phyloP scores from a whole-genome alignment of 2,329 filamentous ascomycete species.

The Pochonia chlamydosporia region DNA sequence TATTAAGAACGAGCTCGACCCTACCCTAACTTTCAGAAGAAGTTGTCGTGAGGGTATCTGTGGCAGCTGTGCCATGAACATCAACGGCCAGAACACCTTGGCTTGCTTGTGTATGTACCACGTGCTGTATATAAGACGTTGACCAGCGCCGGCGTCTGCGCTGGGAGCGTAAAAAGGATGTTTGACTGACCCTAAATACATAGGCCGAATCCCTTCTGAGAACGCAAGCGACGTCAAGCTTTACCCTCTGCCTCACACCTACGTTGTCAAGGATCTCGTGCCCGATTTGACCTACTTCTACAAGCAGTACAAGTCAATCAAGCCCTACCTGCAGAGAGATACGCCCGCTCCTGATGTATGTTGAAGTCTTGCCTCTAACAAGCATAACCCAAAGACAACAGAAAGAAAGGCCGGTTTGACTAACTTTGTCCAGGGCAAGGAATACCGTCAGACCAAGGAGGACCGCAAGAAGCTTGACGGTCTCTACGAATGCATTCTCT shows the following conservation, averaged over 20 bases:
- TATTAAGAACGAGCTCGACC: slow-evolving; percentile 99
- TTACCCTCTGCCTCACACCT: slow-evolving; percentile 97
- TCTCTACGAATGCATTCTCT: slow-evolving; percentile 98
- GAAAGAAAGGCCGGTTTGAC: background rate
- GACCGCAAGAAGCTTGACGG: slow-evolving; percentile 97
- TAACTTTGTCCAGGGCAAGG: slow-evolving; percentile 62
- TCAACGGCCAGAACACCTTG: slow-evolving; percentile 96
- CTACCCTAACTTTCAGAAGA: slow-evolving; percentile 90
- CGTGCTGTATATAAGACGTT: no score
- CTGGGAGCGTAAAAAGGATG: background rate
- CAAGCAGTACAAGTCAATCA: slow-evolving; percentile 99
- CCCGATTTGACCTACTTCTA: slow-evolving; percentile 98
- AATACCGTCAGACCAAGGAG: slow-evolving; percentile 83
- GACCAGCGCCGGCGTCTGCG: no score
- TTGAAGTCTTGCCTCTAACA: slow-evolving; percentile 14
- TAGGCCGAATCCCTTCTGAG: slow-evolving; percentile 90
- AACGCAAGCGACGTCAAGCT: slow-evolving; percentile 78
- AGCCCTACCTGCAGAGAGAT: slow-evolving; percentile 93
- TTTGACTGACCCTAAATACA: slow-evolving; percentile 3
- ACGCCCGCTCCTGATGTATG: slow-evolving; percentile 78
- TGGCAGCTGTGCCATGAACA: slow-evolving; percentile 99
- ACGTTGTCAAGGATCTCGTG: slow-evolving; percentile 98
- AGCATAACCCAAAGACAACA: no score
- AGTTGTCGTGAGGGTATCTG: slow-evolving; percentile 98
- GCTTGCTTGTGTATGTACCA: slow-evolving; percentile 84